Evolutionary conservation across 176 grass and related monocot species (phyloP).

Genomic region (Zoysia pacifica): DNA sequence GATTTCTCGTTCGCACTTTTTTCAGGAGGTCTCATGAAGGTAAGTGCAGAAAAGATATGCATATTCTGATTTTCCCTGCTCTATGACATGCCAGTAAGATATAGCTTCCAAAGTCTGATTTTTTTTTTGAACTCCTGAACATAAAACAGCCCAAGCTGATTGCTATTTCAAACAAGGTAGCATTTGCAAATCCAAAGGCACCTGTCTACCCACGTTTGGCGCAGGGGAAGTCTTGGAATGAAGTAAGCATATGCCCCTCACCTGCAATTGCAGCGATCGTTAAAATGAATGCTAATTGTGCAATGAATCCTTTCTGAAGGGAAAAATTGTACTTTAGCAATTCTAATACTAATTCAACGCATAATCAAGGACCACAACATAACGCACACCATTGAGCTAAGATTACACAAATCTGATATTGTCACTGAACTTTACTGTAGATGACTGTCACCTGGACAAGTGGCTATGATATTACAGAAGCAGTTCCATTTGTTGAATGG

Average conservation of each 20-base stretch:
- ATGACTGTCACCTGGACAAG: conserved; percentile 93
- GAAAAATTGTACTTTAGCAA: background rate
- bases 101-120: conserved; percentile 1
- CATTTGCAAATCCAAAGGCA: conserved; percentile 70
- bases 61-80: conserved; percentile 17
- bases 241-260: conserved; percentile 49
- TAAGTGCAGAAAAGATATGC: background rate
- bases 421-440: conserved; percentile 27
- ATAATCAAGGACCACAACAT: background rate
- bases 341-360: background rate
- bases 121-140: background rate
- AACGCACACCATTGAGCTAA: background rate
- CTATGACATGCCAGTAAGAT: background rate
- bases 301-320: background rate
- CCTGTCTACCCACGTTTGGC: conserved; percentile 76
- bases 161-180: conserved; percentile 57
- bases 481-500: conserved; percentile 84
- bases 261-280: background rate
- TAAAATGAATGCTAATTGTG: background rate
- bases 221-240: conserved; percentile 78
- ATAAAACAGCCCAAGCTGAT: conserved; percentile 64
- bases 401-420: background rate
- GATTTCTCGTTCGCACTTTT: conserved; percentile 84
- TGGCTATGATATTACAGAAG: conserved; percentile 67
- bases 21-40: conserved; percentile 60